Evolutionary conservation across 768 basidiomycete species (phyloP), one percentile per base, ranked within the genome.

Genomic region (Artomyces pyxidatus): DNA sequence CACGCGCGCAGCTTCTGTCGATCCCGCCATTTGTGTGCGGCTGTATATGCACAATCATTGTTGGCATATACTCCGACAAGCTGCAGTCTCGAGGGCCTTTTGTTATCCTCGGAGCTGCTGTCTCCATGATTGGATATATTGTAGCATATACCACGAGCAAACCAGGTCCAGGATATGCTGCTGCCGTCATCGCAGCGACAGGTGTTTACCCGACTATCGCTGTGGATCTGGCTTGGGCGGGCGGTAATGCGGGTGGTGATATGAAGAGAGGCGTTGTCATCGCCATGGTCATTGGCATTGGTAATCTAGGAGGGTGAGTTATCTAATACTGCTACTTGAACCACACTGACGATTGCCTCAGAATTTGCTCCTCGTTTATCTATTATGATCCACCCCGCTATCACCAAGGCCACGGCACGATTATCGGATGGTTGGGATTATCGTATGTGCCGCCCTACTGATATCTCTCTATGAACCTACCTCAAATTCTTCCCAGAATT

Each of bases 161-260:
- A 12, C 51, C 56, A 1, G 54, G 54, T 6, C 35, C 49, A n/a
- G 74, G 64, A 3, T 81, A 81, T 53, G 60, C 64, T 7, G 80
- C 75, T 2, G 63, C 74, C 4, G 48, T 81, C 26, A 61, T 81
- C 35, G 72, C 76, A 23, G 74, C 77, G 3, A 61, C 68, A 17
- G 80, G 80, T 17, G 72, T 77, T 6, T 80, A 65, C 55, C 76
- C 81, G 1, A 72, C 70, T 6, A 67, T 80, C 45, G 65, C 66
- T 4, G 65, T 78, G 17, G 58, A 60, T 23, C 60, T 82, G 2
- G 76, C 78, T 29, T 83, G 81, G 81, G 73, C 67, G 2, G 69
- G 72, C 2, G 73, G 74, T 7, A 77, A 78, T 46, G 71, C 75
- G 0, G 80, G 80, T 21, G 77, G 80, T 21, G 77, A 78, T 55